Conservation (phyloP, 306 rosid species). For the Glycyrrhiza uralensis region DNA sequence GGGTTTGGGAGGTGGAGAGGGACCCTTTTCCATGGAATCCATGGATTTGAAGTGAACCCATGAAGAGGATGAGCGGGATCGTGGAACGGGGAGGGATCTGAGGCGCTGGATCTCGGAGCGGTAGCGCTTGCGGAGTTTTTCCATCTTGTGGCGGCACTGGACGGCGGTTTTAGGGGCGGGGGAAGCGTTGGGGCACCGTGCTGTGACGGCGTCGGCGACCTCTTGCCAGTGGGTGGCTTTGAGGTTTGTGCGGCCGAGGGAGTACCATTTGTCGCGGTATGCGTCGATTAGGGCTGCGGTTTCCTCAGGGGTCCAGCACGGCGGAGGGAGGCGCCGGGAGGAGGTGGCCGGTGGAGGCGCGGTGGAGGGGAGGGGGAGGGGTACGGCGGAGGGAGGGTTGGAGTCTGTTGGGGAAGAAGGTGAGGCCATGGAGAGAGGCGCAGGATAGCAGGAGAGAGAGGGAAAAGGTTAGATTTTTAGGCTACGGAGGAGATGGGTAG, state of each 20-base stretch:
- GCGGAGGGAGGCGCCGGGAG: constrained; percentile 85
- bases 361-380: neutral
- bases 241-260: constrained; percentile 86
- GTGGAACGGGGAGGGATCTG: constrained; percentile 52
- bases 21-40: constrained; percentile 93
- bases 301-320: constrained; percentile 92
- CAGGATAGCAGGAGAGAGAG: neutral
- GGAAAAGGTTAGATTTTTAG: neutral
- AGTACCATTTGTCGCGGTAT: constrained; percentile 86
- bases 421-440: constrained; percentile 7
- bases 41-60: constrained; percentile 93
- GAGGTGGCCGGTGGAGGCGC: constrained; percentile 20
- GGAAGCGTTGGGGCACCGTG: constrained; percentile 58
- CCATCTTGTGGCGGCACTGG: constrained; percentile 98
- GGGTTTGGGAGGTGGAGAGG: constrained; percentile 38
- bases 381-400: constrained; percentile 31
- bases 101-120: constrained; percentile 89
- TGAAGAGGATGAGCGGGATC: constrained; percentile 46
- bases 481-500: neutral
- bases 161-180: constrained; percentile 84
- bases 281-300: constrained; percentile 82
- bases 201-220: constrained; percentile 74
- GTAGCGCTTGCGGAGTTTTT: constrained; percentile 83
- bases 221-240: constrained; percentile 96
- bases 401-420: constrained; percentile 33